A percentile compares a stretch with the other conserved stretches of the same genome.
Conservation (phyloP, 345 rosid genomes). For the Salix koriyanagi region DNA sequence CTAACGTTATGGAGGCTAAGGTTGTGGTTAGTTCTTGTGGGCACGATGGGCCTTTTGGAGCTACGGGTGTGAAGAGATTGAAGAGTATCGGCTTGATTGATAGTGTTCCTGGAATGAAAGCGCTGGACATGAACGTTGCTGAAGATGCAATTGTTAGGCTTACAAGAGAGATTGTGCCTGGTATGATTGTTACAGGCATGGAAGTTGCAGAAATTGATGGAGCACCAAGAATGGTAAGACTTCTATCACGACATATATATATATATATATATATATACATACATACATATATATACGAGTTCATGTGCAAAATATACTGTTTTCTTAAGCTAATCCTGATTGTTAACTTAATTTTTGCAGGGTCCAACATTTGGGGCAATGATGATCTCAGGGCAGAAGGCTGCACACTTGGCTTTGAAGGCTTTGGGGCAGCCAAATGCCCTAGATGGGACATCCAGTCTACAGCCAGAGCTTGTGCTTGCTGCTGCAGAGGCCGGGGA, state of each 20-base stretch:
- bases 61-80: conserved; percentile 59
- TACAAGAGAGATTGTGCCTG: conserved; percentile 18
- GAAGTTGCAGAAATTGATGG: conserved; percentile 24
- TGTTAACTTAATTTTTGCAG: background rate
- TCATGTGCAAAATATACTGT: too few relatives aligned
- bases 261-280: background rate
- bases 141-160: conserved; percentile 23
- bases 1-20: conserved; percentile 93
- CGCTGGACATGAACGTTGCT: conserved; percentile 6
- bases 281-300: background rate
- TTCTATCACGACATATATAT: background rate
- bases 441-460: conserved; percentile 6
- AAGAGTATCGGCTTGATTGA: conserved; percentile 18
- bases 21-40: conserved; percentile 93
- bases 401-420: conserved; percentile 27
- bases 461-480: background rate
- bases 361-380: conserved; percentile 27
- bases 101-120: conserved; percentile 19
- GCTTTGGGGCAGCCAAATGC: conserved; percentile 22
- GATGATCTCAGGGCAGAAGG: conserved; percentile 30
- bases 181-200: conserved; percentile 24
- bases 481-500: background rate
- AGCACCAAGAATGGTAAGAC: conserved; percentile 21
- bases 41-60: conserved; percentile 89
- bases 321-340: background rate